Evolutionary conservation across 257 asterid genomes (phyloP), one percentile per base, ranked within the genome.

Genomic region (Scutellaria baicalensis): DNA sequence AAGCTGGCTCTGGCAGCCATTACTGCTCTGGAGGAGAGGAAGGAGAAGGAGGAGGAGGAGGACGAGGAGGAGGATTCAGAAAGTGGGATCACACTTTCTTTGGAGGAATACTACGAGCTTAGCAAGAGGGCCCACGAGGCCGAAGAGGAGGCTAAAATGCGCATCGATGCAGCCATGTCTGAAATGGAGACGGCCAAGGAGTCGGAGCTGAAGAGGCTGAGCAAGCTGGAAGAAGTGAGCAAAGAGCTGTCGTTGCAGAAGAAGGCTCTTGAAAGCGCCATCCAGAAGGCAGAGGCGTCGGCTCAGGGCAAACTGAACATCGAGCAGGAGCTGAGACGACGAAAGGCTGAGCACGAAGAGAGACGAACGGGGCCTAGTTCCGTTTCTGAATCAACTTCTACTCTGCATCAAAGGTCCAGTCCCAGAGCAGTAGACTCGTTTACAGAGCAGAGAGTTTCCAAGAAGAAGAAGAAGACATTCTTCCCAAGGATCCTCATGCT

Each of bases 41-140:
- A 87, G 75, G 72, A 80, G 6, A 88, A 87, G 75, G 72, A 80
- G 0, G 81, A 84, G 55, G 79, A 66, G 56, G 59, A 8, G 58
- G 63, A 61, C 39, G 59, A 60, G 2, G 57, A 72, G 0, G 82
- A 78, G 31, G 90, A 86, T 69, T 74, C 88, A 0, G 76, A 82
- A 2, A 49, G 73, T 2, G 91, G 83, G 1, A 75, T 95, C 8
- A 85, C 90, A 0, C 84, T 95, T 13, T 73, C 98, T 4, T 51
- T 95, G 40, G 92, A 85, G 44, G 97, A 95, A 59, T 95, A 95
- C 36, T 89, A 89, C 50, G 95, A 88, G 79, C 89, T 95, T 21
- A 89, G 95, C 89, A 95, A 89, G 76, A 74, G 71, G 55, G 91
- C 93, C 11, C 97, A 95, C 23, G 97, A 89, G 52, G 96, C 96